A percentile compares a stretch with the other conserved stretches of the same genome.
Evolutionary conservation across 495 filamentous ascomycete genomes (phyloP).

Genomic region (Lepidopterella palustris): DNA sequence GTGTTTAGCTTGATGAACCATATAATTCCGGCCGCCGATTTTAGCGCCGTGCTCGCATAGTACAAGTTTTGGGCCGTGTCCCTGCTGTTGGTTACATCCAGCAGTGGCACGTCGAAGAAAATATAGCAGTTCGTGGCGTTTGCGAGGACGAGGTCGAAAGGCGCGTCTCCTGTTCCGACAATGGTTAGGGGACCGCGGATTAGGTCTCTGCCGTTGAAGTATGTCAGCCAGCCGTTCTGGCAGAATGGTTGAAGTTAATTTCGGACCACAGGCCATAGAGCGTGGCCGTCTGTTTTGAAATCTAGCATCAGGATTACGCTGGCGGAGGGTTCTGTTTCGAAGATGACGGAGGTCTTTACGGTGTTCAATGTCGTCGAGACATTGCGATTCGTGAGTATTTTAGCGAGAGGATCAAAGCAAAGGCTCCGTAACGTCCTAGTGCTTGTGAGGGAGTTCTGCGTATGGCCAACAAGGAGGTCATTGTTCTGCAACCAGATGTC

Average conservation of each 20-base stretch:
- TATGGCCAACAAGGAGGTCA: slow-evolving; percentile 16
- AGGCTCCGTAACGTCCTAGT: slow-evolving; percentile 12
- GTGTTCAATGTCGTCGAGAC: slow-evolving; percentile 6
- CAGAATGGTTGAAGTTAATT: slow-evolving; percentile 41
- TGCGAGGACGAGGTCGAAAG: slow-evolving; percentile 23
- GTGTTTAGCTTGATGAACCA: slow-evolving; percentile 4
- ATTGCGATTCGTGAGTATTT: slow-evolving; percentile 14
- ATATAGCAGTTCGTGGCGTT: slow-evolving; percentile 16
- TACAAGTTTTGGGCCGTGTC: slow-evolving; percentile 21
- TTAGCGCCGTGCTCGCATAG: slow-evolving; percentile 19
- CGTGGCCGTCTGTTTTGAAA: slow-evolving; percentile 40
- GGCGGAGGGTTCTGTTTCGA: slow-evolving; percentile 15
- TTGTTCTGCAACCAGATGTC: slow-evolving; percentile 21
- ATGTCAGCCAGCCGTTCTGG: slow-evolving; percentile 38
- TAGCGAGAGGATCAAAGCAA: slow-evolving; percentile 18
- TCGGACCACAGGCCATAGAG: slow-evolving; percentile 38
- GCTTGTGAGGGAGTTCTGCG: slow-evolving; percentile 8
- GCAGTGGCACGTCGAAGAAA: slow-evolving; percentile 22
- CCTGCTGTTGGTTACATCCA: slow-evolving; percentile 5
- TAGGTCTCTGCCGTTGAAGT: slow-evolving; percentile 37
- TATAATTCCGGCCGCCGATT: slow-evolving; percentile 12
- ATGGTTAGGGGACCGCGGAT: slow-evolving; percentile 41
- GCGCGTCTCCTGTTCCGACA: slow-evolving; percentile 44
- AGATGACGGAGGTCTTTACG: slow-evolving; percentile 11
- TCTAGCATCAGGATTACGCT: slow-evolving; percentile 31